phyloP scores from a whole-genome alignment of 805 yeast species.

The Wickerhamomyces bisporus region DNA sequence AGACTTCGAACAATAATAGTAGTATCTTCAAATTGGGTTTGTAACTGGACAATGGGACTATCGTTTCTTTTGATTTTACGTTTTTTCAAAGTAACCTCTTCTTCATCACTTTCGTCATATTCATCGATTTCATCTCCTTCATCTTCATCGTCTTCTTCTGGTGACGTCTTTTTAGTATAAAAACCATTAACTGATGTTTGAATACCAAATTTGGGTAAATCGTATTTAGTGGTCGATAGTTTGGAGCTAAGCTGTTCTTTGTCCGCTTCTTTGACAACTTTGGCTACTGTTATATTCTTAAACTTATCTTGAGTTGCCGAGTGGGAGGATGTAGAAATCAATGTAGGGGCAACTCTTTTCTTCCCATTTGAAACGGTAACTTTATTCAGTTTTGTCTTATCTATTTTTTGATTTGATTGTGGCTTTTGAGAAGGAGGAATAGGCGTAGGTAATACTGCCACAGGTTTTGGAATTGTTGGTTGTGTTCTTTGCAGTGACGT shows the following conservation, averaged over 20 bases:
- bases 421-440: slow-evolving; percentile 1
- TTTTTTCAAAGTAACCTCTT: slow-evolving; percentile 28
- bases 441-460: slow-evolving; percentile 7
- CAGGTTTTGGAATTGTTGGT: neutral
- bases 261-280: slow-evolving; percentile 9
- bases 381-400: slow-evolving; percentile 30
- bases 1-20: slow-evolving; percentile 11
- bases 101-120: slow-evolving; percentile 45
- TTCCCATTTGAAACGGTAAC: slow-evolving; percentile 71
- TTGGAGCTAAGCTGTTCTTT: slow-evolving; percentile 2
- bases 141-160: slow-evolving; percentile 20
- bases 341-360: slow-evolving; percentile 67
- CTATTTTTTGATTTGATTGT: slow-evolving; percentile 22
- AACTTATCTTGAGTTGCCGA: slow-evolving; percentile 16
- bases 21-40: slow-evolving; percentile 11
- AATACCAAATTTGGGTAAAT: slow-evolving; percentile 58
- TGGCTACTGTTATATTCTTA: slow-evolving; percentile 9
- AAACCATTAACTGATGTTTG: slow-evolving; percentile 60
- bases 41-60: slow-evolving; percentile 14
- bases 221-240: slow-evolving; percentile 41
- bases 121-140: slow-evolving; percentile 24
- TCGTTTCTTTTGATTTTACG: slow-evolving; percentile 29
- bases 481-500: slow-evolving; percentile 5
- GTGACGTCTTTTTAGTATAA: slow-evolving; percentile 28
- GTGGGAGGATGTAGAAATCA: slow-evolving; percentile 43